phyloP scores from a whole-genome alignment of 2,329 filamentous ascomycete genomes.

The Venturia asperata region DNA sequence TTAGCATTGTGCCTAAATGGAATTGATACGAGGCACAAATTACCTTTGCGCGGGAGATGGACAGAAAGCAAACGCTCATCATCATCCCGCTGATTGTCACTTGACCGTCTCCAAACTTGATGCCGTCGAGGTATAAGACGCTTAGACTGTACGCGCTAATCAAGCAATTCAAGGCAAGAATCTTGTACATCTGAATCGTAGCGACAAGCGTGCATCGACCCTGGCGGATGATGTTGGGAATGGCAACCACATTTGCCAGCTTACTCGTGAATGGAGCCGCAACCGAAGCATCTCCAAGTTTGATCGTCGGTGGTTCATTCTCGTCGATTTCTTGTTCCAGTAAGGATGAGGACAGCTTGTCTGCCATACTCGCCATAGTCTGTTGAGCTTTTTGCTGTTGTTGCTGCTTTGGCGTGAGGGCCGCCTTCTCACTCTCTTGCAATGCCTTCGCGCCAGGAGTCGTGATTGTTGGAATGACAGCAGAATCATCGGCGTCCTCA shows the following conservation, averaged over 20 bases:
- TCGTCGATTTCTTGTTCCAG: constrained; percentile 85
- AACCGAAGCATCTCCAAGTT: constrained; percentile 93
- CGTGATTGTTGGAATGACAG: constrained; percentile 32
- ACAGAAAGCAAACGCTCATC: constrained; percentile 99
- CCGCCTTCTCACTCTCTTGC: constrained; percentile 42
- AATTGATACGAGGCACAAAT: constrained; percentile 21
- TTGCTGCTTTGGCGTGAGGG: constrained; percentile 42
- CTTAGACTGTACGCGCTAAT: constrained; percentile 97
- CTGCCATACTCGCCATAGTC: constrained; percentile 68
- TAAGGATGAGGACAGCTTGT: constrained; percentile 79
- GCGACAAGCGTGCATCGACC: constrained; percentile 95
- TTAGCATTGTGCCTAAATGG: constrained; percentile 27
- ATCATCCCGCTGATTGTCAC: constrained; percentile 99
- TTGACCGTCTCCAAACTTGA: constrained; percentile 98
- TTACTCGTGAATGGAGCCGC: constrained; percentile 97
- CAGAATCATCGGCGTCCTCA: not conserved
- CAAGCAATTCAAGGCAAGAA: constrained; percentile 91
- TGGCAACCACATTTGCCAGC: constrained; percentile 89
- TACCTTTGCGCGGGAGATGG: constrained; percentile 89
- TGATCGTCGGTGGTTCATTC: constrained; percentile 87
- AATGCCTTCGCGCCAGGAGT: constrained; percentile 57
- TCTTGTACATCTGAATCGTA: constrained; percentile 99
- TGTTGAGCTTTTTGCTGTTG: constrained; percentile 49
- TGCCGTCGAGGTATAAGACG: constrained; percentile 93
- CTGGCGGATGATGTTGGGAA: constrained; percentile 97